Evolutionary conservation across 805 yeast genomes (phyloP).

Genomic region (Citeromyces nyonsensis): DNA sequence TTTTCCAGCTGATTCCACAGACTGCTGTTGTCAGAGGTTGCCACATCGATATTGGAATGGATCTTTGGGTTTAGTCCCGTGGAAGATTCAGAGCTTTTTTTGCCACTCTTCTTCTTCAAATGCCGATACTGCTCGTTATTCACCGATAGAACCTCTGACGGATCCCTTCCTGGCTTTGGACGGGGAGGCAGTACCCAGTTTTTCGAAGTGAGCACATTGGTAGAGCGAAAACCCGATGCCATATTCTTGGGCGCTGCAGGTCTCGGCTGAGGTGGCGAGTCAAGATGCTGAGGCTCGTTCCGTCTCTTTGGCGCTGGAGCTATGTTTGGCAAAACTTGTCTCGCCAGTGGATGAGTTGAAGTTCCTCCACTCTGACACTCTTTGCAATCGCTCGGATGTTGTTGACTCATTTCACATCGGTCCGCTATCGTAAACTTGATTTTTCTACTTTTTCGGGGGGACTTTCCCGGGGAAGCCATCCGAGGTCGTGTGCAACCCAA

Average conservation of each 20-base stretch:
- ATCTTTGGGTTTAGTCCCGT: slow-evolving; percentile 15
- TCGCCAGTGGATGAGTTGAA: not conserved
- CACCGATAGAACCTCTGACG: slow-evolving; percentile 8
- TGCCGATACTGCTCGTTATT: slow-evolving; percentile 2
- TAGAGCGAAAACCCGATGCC: slow-evolving; percentile 1
- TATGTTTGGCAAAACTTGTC: slow-evolving; percentile 1
- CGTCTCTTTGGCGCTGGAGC: slow-evolving; percentile 1
- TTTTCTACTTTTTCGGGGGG: too few species aligned
- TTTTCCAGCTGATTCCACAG: slow-evolving; percentile 21
- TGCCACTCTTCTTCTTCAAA: slow-evolving; percentile 1
- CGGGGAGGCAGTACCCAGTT: slow-evolving; percentile 44
- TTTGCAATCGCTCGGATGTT: too few species aligned
- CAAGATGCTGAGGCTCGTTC: not conserved
- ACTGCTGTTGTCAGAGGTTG: slow-evolving; percentile 14
- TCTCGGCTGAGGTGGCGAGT: slow-evolving; percentile 4
- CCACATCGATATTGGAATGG: slow-evolving; percentile 17
- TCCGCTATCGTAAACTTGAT: too few species aligned
- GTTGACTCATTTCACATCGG: too few species aligned
- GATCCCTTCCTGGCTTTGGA: slow-evolving; percentile 31
- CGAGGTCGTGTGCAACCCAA: too few species aligned
- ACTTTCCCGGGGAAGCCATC: too few species aligned
- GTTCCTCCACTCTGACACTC: too few species aligned
- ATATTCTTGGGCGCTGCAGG: not conserved
- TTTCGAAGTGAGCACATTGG: slow-evolving; percentile 18
- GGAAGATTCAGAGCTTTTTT: slow-evolving; percentile 1